Base-by-base conservation (phyloP, 805 yeast species). In the Lachancea cidri region DNA sequence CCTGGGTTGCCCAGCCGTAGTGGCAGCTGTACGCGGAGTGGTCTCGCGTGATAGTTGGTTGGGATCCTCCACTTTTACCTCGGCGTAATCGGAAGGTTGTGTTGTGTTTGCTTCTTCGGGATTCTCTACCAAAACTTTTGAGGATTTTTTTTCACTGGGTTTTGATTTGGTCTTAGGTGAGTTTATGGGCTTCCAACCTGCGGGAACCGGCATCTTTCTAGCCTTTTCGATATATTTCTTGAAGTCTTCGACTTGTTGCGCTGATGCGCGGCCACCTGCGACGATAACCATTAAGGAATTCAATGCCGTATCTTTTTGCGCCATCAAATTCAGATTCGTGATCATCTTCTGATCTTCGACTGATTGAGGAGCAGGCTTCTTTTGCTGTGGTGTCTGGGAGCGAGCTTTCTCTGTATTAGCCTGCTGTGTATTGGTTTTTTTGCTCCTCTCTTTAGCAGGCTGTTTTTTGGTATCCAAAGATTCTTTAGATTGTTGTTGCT, bases 141-240 rank as follows among this genome's bases (percentile, higher is more conserved):
- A 35, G 16, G 32, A 17, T 8, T 35, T 5, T 3, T 29, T 33
- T 14, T 36, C 35, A 30, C 7, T 30, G 11, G 14, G 24, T 4
- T 11, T 39, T 7, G 16, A 29, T 17, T 7, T 33, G 4, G 33
- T 20, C 22, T 27, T 22, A 5, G 20, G 15, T 16, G 35, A 18
- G 29, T 29, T 6, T 41, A 42, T 4, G 9, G 54, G 64, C 39
- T 51, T 55, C 59, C 66, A 65, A 5, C 58, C 57, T 51, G 79
- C 44, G 61, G 79, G 47, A 1, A 67, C 59, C 1, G 88, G 86
- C 88, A 83, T 81, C 20, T 73, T 77, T 46, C 83, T 73, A 0
- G 97, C 97, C 41, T 79, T 70, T 44, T 77, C 80, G 42, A 91
- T 87, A 52, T 84, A 85, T 16, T 74, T 79, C 60, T 89, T 95